A percentile compares a stretch with the other conserved stretches of the same genome.
Evolutionary conservation across 129 eudicot species (phyloP).

Genomic region (Daucus carota): DH1_v3.0 NC_030381.2:42669001-42669500

Average conservation of each 20-base stretch:
- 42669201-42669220: slow-evolving; percentile 38
- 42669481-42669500: slow-evolving; percentile 54
- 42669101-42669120: slow-evolving; percentile 31
- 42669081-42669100: background rate
- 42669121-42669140: slow-evolving; percentile 63
- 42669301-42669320: background rate
- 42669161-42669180: slow-evolving; percentile 40
- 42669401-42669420: background rate
- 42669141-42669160: slow-evolving; percentile 47
- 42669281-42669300: background rate
- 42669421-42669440: background rate
- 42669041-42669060: background rate
- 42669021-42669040: slow-evolving; percentile 44
- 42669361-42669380: background rate
- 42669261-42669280: background rate
- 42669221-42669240: background rate
- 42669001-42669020: slow-evolving; percentile 40
- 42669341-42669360: no score
- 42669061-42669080: background rate
- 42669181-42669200: slow-evolving; percentile 28
- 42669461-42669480: slow-evolving; percentile 62
- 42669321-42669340: background rate
- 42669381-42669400: background rate
- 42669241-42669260: background rate
- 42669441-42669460: slow-evolving; percentile 12